Evolutionary conservation across 768 basidiomycete species (phyloP), one percentile per base, ranked within the genome.

Genomic region (Galerina marginata): DNA sequence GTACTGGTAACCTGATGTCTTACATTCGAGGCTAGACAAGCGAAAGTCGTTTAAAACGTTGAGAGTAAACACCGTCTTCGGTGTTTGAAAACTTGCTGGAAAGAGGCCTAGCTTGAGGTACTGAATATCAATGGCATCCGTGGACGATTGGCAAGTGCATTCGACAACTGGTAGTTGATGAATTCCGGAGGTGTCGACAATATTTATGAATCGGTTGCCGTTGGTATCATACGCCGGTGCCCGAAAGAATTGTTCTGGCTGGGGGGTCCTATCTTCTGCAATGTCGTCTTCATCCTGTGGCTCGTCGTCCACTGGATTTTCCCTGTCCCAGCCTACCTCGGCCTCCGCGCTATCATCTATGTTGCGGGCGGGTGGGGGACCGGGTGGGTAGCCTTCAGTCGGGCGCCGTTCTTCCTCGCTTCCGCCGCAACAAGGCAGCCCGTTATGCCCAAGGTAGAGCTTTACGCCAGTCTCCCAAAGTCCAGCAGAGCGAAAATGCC

Each of bases 361-460:
- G 14, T 12, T 23, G 0, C 5, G 20, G 1, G 10, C 3, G 2
- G n/a, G 15, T 20, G 25, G 9, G 4, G 14, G 20, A 38, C n/a
- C 12, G 6, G 5, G 10, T 15, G 67, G 71, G 20, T 20, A 20
- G 20, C 20, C 20, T 20, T 20, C 20, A 2, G 20, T 20, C 20
- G 20, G 20, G 20, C 20, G 20, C 29, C 29, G 29, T 5, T 33
- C 29, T 2, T 33, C 29, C 29, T 33, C 7, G 29, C 29, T 4
- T 4, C 2, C 29, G 29, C 29, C 29, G 29, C 29, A 7, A 54
- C 69, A 72, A 0, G 56, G 59, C 0, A 23, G 4, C 0, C 69
- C 69, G 0, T 62, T 26, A 48, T 74, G 73, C 0, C 71, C 71
- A 2, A 68, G 12, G 36, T 67, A 63, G 10, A 69, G 49, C 1